phyloP scores from a whole-genome alignment of 257 asterid genomes.

The Petunia secreta region DNA sequence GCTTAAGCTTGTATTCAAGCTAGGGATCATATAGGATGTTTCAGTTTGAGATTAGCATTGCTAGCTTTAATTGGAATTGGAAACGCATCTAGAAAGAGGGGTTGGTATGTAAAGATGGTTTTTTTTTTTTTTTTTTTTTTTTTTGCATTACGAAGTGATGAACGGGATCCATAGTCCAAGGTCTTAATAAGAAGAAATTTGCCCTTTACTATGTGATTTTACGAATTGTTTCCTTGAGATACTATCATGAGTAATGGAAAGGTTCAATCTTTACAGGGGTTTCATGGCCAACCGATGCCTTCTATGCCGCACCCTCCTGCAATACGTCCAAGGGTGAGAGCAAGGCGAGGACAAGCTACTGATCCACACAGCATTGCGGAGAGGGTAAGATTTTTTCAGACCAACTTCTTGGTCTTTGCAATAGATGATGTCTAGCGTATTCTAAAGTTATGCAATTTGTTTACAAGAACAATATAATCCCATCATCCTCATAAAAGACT shows the following conservation, averaged over 20 bases:
- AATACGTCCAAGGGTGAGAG: conserved; percentile 93
- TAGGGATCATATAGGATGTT: not conserved
- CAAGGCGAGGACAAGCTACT: conserved; percentile 99
- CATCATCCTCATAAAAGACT: not conserved
- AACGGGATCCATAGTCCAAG: not conserved
- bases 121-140: not conserved
- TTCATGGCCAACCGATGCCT: conserved; percentile 79
- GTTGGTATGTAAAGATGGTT: not conserved
- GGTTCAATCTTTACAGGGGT: conserved; percentile 55
- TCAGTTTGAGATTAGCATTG: not conserved
- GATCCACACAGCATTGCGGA: conserved; percentile 99
- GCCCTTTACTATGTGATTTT: not conserved
- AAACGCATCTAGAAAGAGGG: not conserved
- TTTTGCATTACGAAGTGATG: not conserved
- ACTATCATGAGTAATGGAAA: not conserved
- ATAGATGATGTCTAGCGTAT: not conserved
- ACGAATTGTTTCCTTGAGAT: not conserved
- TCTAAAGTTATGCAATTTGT: not conserved
- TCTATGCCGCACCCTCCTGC: conserved; percentile 79
- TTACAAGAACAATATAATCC: not conserved
- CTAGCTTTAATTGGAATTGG: not conserved
- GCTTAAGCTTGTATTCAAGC: conserved; percentile 4
- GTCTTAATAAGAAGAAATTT: not conserved
- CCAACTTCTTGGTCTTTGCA: not conserved
- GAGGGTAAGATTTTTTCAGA: conserved; percentile 58